Evolutionary conservation across 2,329 filamentous ascomycete species (phyloP), one percentile per base, ranked within the genome.

Genomic region (Trichophyton equinum): DNA sequence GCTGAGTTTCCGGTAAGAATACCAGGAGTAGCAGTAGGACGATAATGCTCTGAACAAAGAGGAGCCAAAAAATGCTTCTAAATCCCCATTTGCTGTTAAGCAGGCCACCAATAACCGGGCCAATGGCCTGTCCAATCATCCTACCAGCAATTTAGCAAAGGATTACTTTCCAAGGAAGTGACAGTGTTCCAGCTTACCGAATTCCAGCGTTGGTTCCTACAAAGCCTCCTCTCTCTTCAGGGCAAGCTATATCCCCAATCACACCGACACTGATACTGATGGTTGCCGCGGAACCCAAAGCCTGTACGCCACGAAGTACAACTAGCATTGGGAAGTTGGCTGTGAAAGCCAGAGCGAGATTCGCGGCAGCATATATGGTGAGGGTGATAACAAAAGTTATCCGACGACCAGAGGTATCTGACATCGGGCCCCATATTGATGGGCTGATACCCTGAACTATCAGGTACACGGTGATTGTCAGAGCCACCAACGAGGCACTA

Each of bases 231-330:
- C 89, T 77, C 70, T 92, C 86, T 0, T 82, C 79, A 56, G 81
- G 84, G 0, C 85, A 83, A 0, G 85, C 80, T 4, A 91, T 79
- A 67, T 94, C 89, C 0, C 86, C 85, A 13, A 91, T 81, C 1
- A 90, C 83, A 1, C 84, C 88, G 63, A 81, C 86, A 0, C 82
- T 83, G 0, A 94, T 76, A 0, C 88, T 85, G 18, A 90, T 77
- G 0, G 86, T 87, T 0, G 84, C 84, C 66, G 83, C 85, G 68
- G 82, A 86, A 0, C 86, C 85, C 0, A 78, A 77, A 40, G 82
- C 84, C 67, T 88, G 85, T 1, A 86, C 62, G 73, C 82, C 82
- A 0, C 85, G 79, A 11, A 88, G 72, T 1, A 86, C 75, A 38
- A 87, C 68, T 20, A 88, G 72, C 0, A 83, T 80, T 1, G 78